Conservation (phyloP, 768 basidiomycete genomes). For the Pisolithus microcarpus region DNA sequence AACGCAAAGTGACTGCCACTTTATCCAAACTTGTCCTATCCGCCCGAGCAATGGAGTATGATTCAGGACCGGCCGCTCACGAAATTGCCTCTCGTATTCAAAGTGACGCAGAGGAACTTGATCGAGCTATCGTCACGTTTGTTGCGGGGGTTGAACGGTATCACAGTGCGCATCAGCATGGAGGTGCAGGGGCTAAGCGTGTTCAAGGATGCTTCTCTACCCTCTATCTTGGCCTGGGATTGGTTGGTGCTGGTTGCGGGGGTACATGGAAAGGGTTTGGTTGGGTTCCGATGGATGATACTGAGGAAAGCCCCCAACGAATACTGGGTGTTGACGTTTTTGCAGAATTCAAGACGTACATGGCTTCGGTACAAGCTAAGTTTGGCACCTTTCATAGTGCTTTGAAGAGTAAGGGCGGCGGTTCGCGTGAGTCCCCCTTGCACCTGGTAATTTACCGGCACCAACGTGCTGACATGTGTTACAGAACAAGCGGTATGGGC, state of each 20-base stretch:
- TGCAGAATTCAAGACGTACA: slow-evolving; percentile 42
- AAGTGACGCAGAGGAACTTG: slow-evolving; percentile 69
- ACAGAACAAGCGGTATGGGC: slow-evolving; percentile 25
- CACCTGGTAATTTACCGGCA: neutral
- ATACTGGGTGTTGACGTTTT: slow-evolving; percentile 46
- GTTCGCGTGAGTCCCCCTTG: slow-evolving; percentile 18
- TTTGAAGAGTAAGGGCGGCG: slow-evolving; percentile 16
- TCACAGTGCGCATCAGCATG: slow-evolving; percentile 30
- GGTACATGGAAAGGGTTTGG: slow-evolving; percentile 83
- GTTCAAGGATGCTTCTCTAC: slow-evolving; percentile 56
- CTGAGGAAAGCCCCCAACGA: slow-evolving; percentile 39
- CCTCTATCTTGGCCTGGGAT: slow-evolving; percentile 60
- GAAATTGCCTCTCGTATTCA: slow-evolving; percentile 68
- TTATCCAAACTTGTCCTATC: slow-evolving; percentile 85
- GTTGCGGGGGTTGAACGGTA: slow-evolving; percentile 61
- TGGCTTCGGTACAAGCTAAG: slow-evolving; percentile 44
- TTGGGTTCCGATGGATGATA: slow-evolving; percentile 54
- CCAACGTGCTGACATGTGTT: slow-evolving; percentile 8
- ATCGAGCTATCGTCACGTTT: slow-evolving; percentile 61
- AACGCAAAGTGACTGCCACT: slow-evolving; percentile 82
- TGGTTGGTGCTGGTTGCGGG: slow-evolving; percentile 74
- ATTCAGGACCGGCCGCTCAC: slow-evolving; percentile 53
- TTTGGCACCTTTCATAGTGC: slow-evolving; percentile 30
- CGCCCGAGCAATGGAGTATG: slow-evolving; percentile 83
- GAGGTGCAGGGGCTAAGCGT: slow-evolving; percentile 36